Percentiles rank a stretch among this genome's conserved stretches.
These are phyloP conservation scores for Hyphochytrium catenoides DNA, from an alignment of 352 stramenopile species.

Conservation along the genomic window DNA sequence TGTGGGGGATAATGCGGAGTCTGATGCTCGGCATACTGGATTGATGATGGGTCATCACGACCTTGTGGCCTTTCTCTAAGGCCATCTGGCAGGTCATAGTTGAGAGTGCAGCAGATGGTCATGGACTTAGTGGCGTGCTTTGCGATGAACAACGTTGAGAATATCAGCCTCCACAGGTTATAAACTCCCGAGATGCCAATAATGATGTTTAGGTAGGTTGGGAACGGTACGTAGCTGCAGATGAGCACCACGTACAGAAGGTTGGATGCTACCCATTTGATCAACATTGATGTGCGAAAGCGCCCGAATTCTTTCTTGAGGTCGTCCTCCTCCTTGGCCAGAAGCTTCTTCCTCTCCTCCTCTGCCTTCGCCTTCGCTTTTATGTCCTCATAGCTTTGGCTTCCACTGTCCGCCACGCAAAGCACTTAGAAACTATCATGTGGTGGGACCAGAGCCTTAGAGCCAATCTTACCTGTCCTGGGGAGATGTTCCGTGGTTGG, in stretches of 20 bases:
- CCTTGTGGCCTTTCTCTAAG: too few relatives aligned
- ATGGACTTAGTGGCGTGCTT: too few relatives aligned
- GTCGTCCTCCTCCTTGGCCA: conserved; percentile 22
- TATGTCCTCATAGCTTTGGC: conserved; percentile 35
- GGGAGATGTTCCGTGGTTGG: conserved; percentile 6
- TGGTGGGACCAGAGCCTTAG: too few relatives aligned
- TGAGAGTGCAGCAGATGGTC: too few relatives aligned
- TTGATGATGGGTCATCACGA: too few relatives aligned
- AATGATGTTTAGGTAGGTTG: too few relatives aligned
- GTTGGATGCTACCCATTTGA: conserved; percentile 53
- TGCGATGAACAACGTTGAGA: too few relatives aligned
- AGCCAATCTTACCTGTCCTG: conserved; percentile 7
- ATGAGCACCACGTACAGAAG: conserved; percentile 33
- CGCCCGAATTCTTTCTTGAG: conserved; percentile 49
- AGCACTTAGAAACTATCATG: conserved; percentile 17
- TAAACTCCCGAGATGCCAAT: too few relatives aligned
- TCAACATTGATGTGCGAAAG: conserved; percentile 51
- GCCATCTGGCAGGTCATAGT: too few relatives aligned
- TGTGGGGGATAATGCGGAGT: too few relatives aligned
- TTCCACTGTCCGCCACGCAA: conserved; percentile 28
- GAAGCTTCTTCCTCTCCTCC: conserved; percentile 34
- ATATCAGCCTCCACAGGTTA: too few relatives aligned
- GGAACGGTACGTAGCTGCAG: conserved; percentile 26
- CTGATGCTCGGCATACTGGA: too few relatives aligned
- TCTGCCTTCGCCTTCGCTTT: conserved; percentile 35